Evolutionary conservation across 805 yeast species (phyloP).

Genomic region (Wickerhamiella vanderwaltii): DNA sequence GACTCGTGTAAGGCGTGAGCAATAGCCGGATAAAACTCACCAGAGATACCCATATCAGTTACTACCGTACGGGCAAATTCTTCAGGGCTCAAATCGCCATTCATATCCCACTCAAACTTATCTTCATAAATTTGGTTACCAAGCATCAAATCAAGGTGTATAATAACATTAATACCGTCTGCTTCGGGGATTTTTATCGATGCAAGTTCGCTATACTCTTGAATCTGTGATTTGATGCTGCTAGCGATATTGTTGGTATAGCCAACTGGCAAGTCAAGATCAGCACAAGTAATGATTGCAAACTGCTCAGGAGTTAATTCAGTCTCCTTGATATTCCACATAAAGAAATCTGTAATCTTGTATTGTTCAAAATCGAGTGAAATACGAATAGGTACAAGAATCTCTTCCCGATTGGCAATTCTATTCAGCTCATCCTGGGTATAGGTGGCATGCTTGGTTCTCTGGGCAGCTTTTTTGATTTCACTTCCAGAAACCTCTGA

Average conservation of each 20-base stretch:
- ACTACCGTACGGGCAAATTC: slow-evolving; percentile 72
- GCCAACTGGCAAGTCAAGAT: slow-evolving; percentile 62
- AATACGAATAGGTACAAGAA: slow-evolving; percentile 54
- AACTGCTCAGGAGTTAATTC: slow-evolving; percentile 59
- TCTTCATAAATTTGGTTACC: slow-evolving; percentile 81
- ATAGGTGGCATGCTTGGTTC: slow-evolving; percentile 30
- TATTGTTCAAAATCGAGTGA: slow-evolving; percentile 45
- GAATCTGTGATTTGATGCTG: slow-evolving; percentile 69
- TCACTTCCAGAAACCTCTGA: slow-evolving; percentile 20
- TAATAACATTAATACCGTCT: slow-evolving; percentile 57
- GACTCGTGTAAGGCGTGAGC: slow-evolving; percentile 78
- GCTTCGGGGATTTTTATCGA: slow-evolving; percentile 56
- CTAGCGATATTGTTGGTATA: slow-evolving; percentile 51
- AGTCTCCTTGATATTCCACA: slow-evolving; percentile 62
- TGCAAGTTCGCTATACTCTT: slow-evolving; percentile 55
- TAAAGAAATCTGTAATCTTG: slow-evolving; percentile 48
- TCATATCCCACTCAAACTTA: slow-evolving; percentile 87
- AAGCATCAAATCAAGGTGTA: slow-evolving; percentile 69
- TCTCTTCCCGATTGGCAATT: slow-evolving; percentile 32
- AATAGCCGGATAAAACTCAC: slow-evolving; percentile 83
- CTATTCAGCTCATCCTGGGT: slow-evolving; percentile 29
- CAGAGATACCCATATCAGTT: slow-evolving; percentile 66
- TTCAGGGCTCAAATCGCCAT: slow-evolving; percentile 55
- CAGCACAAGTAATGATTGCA: slow-evolving; percentile 67
- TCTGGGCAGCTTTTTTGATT: slow-evolving; percentile 31